Evolutionary conservation across 805 yeast species (phyloP).

Genomic region (Pichia eremophila): DNA sequence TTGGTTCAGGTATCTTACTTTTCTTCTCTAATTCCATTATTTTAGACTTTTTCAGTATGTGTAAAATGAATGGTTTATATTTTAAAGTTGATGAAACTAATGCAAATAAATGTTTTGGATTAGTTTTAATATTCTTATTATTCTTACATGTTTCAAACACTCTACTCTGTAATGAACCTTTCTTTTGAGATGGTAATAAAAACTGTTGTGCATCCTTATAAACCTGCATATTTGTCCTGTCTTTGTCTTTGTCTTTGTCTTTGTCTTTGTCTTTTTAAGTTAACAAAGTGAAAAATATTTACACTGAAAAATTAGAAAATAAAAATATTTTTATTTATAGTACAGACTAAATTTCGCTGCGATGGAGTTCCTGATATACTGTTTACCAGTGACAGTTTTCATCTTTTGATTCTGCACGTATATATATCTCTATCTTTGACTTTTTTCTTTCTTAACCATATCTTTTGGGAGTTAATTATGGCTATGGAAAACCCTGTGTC

Average conservation of each 20-base stretch:
- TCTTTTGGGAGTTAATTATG: background rate
- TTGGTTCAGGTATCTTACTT: constrained; percentile 37
- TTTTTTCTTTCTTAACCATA: too few species aligned
- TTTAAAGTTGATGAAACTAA: constrained; percentile 69
- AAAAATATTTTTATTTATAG: too few species aligned
- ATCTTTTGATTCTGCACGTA: too few species aligned
- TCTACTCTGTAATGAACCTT: constrained; percentile 47
- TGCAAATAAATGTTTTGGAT: constrained; percentile 84
- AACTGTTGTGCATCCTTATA: constrained; percentile 37
- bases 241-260: too few species aligned
- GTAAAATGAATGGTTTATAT: constrained; percentile 54
- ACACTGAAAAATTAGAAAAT: too few species aligned
- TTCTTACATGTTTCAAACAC: constrained; percentile 41
- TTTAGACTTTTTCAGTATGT: constrained; percentile 57
- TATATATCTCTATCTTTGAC: too few species aligned
- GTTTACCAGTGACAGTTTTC: too few species aligned
- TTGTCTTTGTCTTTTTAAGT: too few species aligned
- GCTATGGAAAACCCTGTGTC: background rate
- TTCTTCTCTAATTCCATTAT: constrained; percentile 46
- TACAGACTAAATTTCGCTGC: too few species aligned
- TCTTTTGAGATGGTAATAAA: constrained; percentile 28
- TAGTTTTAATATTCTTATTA: constrained; percentile 37
- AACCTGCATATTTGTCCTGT: constrained; percentile 24
- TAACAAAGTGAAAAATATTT: too few species aligned
- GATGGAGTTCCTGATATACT: too few species aligned